Percentiles rank a stretch among this genome's conserved stretches.
phyloP scores from a whole-genome alignment of 176 grass and related monocot genomes.

The Ensete ventricosum region DNA sequence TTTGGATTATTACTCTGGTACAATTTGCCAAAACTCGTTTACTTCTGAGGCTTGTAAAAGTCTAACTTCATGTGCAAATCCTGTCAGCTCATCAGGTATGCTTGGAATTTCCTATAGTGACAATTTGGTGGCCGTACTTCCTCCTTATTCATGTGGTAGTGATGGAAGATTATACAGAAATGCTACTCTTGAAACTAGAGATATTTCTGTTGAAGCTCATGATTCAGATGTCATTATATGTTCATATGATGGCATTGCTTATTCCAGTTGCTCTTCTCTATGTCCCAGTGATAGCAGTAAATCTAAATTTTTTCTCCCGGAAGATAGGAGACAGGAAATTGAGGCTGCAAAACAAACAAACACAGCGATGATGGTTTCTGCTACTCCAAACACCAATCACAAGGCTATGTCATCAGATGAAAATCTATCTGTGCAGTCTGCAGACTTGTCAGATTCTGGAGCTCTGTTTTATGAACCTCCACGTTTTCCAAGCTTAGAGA shows the following conservation, averaged over 20 bases:
- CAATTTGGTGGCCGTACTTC: constrained; percentile 9
- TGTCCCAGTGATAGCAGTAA: constrained; percentile 4
- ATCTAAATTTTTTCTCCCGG: constrained; percentile 15
- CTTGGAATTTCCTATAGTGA: constrained; percentile 17
- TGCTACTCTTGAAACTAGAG: constrained; percentile 13
- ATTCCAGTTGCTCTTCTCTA: constrained; percentile 16
- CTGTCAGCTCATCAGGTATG: constrained; percentile 27
- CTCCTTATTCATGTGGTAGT: constrained; percentile 30
- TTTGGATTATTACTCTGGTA: constrained; percentile 25
- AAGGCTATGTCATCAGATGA: constrained; percentile 23
- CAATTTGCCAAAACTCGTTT: constrained; percentile 23
- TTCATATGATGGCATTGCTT: constrained; percentile 37
- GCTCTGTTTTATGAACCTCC: constrained; percentile 77
- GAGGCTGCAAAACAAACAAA: constrained; percentile 12
- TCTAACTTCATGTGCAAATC: constrained; percentile 19
- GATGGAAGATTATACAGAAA: constrained; percentile 5
- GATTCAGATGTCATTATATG: constrained; percentile 35
- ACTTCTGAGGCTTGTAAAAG: constrained; percentile 14
- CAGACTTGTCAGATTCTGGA: constrained; percentile 27
- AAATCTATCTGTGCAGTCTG: constrained; percentile 7
- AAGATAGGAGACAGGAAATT: constrained; percentile 19
- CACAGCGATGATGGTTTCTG: constrained; percentile 12
- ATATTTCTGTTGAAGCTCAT: constrained; percentile 22
- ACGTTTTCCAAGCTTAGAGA: constrained; percentile 71
- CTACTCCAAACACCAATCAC: constrained; percentile 8